phyloP scores from a whole-genome alignment of 441 rosid genomes.

The Populus hybrid region DNA sequence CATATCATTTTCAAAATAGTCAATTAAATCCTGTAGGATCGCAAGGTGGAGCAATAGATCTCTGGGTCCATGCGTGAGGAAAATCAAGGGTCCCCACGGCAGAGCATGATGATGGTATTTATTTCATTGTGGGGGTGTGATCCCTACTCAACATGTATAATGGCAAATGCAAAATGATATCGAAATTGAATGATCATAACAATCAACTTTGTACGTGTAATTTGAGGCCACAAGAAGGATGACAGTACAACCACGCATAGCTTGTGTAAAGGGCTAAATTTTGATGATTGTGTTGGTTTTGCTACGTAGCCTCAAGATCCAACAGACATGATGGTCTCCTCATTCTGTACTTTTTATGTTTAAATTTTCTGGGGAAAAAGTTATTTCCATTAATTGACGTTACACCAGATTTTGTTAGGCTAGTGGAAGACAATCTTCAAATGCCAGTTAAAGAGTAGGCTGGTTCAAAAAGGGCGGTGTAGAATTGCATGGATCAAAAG shows the following conservation, averaged over 20 bases:
- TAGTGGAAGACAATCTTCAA: background rate
- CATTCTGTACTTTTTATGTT: background rate
- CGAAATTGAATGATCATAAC: background rate
- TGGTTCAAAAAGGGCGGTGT: background rate
- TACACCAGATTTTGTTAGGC: background rate
- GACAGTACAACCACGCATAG: background rate
- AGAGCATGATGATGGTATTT: background rate
- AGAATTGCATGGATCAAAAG: background rate
- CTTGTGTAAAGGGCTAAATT: background rate
- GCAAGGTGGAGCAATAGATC: background rate
- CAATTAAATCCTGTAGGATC: background rate
- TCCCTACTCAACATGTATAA: slow-evolving; percentile 10
- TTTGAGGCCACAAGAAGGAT: slow-evolving; percentile 24
- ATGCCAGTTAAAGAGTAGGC: background rate
- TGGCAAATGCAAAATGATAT: slow-evolving; percentile 13
- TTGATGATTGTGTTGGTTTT: background rate
- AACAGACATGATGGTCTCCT: background rate
- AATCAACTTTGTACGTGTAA: slow-evolving; percentile 16
- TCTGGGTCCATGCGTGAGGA: background rate
- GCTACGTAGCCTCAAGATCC: background rate
- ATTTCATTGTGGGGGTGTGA: background rate
- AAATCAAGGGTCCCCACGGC: slow-evolving; percentile 17
- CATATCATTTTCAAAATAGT: background rate
- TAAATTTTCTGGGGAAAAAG: background rate
- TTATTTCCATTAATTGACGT: background rate